Conservation (phyloP, 768 basidiomycete genomes). For the Candolleomyces aberdarensis region DNA sequence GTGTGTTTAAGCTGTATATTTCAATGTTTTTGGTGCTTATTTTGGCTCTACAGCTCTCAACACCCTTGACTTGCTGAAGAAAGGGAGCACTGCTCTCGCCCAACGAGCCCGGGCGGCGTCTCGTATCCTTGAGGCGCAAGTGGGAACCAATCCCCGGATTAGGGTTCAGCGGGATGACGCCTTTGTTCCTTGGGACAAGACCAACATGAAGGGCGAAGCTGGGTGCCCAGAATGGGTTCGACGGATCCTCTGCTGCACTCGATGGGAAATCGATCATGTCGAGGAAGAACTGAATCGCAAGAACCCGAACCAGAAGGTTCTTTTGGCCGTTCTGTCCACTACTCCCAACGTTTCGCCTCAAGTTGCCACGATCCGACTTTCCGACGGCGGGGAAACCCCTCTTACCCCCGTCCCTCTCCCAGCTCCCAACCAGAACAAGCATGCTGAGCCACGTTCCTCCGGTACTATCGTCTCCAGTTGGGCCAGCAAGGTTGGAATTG, state of each 20-base stretch:
- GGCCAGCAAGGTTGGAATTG: constrained; percentile 62
- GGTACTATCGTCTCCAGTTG: constrained; percentile 64
- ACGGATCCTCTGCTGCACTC: constrained; percentile 78
- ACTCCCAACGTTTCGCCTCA: constrained; percentile 33
- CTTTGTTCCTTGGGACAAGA: constrained; percentile 78
- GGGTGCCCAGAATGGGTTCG: constrained; percentile 80
- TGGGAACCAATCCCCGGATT: constrained; percentile 78
- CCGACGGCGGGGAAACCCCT: constrained; percentile 24
- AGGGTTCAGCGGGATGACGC: constrained; percentile 81
- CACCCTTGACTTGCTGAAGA: constrained; percentile 90
- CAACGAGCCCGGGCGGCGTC: constrained; percentile 85
- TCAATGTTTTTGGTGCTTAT: not conserved
- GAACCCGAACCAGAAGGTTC: constrained; percentile 42
- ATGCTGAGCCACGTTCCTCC: constrained; percentile 56
- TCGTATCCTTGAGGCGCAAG: constrained; percentile 83
- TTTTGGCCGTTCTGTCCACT: constrained; percentile 54
- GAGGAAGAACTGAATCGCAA: constrained; percentile 12
- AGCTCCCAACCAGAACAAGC: constrained; percentile 53
- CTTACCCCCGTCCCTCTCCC: constrained; percentile 63
- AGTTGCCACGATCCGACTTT: constrained; percentile 24
- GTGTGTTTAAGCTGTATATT: constrained; percentile 32
- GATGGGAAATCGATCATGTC: constrained; percentile 69
- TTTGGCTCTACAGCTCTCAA: constrained; percentile 60
- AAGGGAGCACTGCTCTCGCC: constrained; percentile 75
- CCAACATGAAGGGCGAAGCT: constrained; percentile 46